phyloP scores from a whole-genome alignment of 768 basidiomycete species.

The Russula dissimulans region DNA sequence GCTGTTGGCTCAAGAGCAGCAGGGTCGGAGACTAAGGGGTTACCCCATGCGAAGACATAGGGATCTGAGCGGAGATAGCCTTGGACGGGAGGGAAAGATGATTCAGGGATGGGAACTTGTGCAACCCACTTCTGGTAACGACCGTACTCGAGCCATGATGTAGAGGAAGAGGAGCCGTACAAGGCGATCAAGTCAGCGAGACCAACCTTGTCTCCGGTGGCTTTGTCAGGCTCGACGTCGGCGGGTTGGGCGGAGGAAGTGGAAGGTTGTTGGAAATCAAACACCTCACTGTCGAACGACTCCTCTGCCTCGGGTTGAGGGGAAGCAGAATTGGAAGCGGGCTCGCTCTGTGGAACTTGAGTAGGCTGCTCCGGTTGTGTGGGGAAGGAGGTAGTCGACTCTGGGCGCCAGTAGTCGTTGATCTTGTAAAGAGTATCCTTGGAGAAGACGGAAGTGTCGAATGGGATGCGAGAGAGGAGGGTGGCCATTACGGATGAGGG shows the following conservation, averaged over 20 bases:
- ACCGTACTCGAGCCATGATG: slow-evolving; percentile 56
- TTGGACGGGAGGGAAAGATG: slow-evolving; percentile 50
- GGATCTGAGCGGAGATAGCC: slow-evolving; percentile 47
- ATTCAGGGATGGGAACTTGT: slow-evolving; percentile 48
- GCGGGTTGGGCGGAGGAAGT: neutral
- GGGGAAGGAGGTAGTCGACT: neutral
- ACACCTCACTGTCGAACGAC: neutral
- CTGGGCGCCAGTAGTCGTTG: neutral
- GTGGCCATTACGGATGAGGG: slow-evolving; percentile 2
- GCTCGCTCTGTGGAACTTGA: neutral
- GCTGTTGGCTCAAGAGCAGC: slow-evolving; percentile 41
- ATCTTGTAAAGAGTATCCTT: neutral
- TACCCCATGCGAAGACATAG: slow-evolving; percentile 28
- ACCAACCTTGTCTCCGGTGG: slow-evolving; percentile 10
- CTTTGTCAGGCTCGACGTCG: slow-evolving; percentile 6
- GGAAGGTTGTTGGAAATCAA: slow-evolving; percentile 10
- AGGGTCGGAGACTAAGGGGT: slow-evolving; percentile 17
- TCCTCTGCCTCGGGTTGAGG: neutral
- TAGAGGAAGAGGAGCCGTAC: slow-evolving; percentile 60
- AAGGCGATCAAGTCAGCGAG: slow-evolving; percentile 42
- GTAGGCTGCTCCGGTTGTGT: neutral
- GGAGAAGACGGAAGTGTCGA: slow-evolving; percentile 1
- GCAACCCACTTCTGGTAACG: slow-evolving; percentile 44
- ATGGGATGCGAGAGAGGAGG: slow-evolving; percentile 6
- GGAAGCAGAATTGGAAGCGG: neutral